Evolutionary conservation across 257 asterid genomes (phyloP), one percentile per base, ranked within the genome.

Genomic region (Jaltomata sinuosa): DNA sequence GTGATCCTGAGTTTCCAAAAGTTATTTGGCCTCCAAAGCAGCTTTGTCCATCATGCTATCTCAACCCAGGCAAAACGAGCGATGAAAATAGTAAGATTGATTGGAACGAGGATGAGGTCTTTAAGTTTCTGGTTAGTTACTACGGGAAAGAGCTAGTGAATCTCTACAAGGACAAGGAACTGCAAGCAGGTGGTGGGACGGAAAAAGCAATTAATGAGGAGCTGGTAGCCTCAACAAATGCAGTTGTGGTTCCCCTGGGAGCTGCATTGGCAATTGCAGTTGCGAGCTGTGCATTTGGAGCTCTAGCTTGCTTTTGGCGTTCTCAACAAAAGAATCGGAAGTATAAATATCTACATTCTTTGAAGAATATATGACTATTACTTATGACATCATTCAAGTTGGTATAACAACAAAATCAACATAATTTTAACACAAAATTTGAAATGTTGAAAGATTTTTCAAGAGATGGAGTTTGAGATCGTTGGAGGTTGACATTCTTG

Each of bases 231-330:
- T 81, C 95, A 32, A 89, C 93, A 47, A 87, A 89, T 55, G 96
- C 97, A 5, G 88, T 95, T 29, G 96, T 91, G 78, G 98, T 97
- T 29, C 98, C 99, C 8, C 89, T 94, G 2, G 99, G 99, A 38
- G 98, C 99, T 52, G 99, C 98, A 19, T 83, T 97, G 89, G 99
- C 96, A 16, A 92, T 97, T 68, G 98, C 97, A 9, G 91, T 91
- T 12, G 98, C 97, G n/a, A 97, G 99, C 97, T 95, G 99, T 87
- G 96, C 91, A 29, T 97, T 97, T 19, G 99, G 97, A 84, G 99
- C 92, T 0, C 94, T 97, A 0, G 97, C 98, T 40, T 97, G 96
- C 92, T 97, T 88, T 87, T 97, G 99, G 99, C 94, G 98, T 27
- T 97, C 94, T 78, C 94, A 85, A n/a, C 98, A 97, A 85, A 97